Percentiles rank a stretch among this genome's conserved stretches.
These are phyloP conservation scores for Austroboletus festivus DNA, from an alignment of 768 basidiomycete species.

Conservation along the genomic window DNA sequence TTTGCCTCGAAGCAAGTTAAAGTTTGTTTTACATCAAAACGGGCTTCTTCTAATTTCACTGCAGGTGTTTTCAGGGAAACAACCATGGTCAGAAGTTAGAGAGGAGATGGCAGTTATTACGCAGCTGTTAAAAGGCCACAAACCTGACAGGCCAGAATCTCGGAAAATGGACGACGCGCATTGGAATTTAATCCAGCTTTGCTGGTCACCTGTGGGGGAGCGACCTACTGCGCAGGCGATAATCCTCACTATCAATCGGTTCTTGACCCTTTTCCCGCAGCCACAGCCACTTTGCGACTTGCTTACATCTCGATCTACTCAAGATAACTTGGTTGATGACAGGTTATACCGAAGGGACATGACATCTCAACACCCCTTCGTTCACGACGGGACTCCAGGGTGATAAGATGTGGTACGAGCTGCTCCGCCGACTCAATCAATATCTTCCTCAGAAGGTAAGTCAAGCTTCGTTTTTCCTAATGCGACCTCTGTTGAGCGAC, in stretches of 20 bases:
- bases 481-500: no score
- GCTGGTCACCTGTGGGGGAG: background rate
- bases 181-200: background rate
- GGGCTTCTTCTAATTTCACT: background rate
- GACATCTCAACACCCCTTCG: no score
- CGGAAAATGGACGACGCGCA: background rate
- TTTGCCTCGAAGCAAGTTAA: background rate
- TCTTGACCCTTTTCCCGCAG: background rate
- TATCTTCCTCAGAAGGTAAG: no score
- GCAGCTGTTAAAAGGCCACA: background rate
- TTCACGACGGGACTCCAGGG: no score
- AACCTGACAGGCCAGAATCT: background rate
- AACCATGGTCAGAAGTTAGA: background rate
- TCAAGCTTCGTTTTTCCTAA: no score
- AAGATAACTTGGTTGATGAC: no score
- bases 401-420: no score
- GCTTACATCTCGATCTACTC: no score
- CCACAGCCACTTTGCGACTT: background rate
- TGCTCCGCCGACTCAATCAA: no score
- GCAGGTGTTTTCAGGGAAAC: background rate
- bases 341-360: no score
- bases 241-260: background rate
- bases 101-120: background rate
- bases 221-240: background rate
- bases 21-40: background rate